Base-by-base conservation (phyloP, 495 filamentous ascomycete species). In the Friedmanniomyces endolithicus region DNA sequence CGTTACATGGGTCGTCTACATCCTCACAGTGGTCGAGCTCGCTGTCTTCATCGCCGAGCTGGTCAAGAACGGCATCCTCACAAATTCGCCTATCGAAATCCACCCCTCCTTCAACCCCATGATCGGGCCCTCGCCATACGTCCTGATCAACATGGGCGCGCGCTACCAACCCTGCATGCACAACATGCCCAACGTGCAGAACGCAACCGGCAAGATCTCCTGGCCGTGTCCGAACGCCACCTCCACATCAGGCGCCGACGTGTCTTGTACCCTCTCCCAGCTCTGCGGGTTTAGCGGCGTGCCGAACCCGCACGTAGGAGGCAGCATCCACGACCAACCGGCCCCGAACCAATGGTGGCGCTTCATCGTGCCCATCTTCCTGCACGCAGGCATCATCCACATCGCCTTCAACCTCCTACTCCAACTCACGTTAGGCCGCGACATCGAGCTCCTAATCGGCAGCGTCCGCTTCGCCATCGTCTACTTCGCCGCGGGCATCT, bases 81-180 rank as follows among this genome's bases (percentile, higher is more conserved):
- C 85, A 4, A 79, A 79, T 49, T 81, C 81, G 1, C 88, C 89
- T 11, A 96, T 98, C 63, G 79, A 85, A 68, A 94, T 81, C 24
- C 74, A 90, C 25, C 94, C 92, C 4, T 71, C 72, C 11, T 90
- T 97, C 72, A 98, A 98, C 68, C 86, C 86, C 43, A 94, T 98
- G 87, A 94, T 98, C 64, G 92, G 92, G 0, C 92, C 92, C 2
- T 94, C 89, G 1, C 76, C 84, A 3, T 87, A 86, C 60, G 78
- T 97, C 27, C 81, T 92, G 58, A 94, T 98, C 68, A 94, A 92
- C 65, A 94, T 97, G 88, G 92, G 92, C 55, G 87, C 90, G 33
- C 80, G 90, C 24, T 98, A 85, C 66, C 80, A 87, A 6, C 87
- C 90, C 6, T 98, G 92, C 68, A 98, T 98, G 92, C 89, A 88